phyloP scores from a whole-genome alignment of 78 protist genomes.

The Tieghemostelium lacteum region DNA sequence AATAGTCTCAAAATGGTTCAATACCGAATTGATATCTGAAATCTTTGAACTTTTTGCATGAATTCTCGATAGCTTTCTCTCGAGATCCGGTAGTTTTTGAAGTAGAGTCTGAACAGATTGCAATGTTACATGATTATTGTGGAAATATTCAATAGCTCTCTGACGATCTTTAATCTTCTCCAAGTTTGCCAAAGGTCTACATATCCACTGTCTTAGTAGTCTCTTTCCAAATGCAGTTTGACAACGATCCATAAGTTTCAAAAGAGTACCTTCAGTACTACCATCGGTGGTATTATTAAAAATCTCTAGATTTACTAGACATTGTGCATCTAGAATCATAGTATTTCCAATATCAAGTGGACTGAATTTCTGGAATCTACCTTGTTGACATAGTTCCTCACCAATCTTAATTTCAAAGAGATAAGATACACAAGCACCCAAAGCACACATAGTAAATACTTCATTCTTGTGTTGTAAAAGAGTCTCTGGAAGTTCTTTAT shows the following conservation, averaged over 20 bases:
- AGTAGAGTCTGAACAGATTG: neutral
- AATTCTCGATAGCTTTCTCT: conserved; percentile 70
- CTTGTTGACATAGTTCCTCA: conserved; percentile 5
- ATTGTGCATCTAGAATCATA: conserved; percentile 75
- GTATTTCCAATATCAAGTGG: conserved; percentile 40
- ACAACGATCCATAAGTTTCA: conserved; percentile 72
- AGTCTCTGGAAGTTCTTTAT: neutral
- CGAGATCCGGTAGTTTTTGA: conserved; percentile 63
- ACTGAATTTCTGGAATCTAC: conserved; percentile 21
- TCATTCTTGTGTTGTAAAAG: conserved; percentile 1
- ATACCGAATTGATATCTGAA: conserved; percentile 32
- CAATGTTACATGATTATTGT: neutral
- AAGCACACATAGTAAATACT: neutral
- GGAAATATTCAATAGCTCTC: conserved; percentile 53
- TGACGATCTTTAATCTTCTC: conserved; percentile 55
- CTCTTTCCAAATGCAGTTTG: conserved; percentile 76
- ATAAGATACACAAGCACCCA: conserved; percentile 69
- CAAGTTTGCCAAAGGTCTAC: conserved; percentile 43
- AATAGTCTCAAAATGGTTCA: conserved; percentile 45
- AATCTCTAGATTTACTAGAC: conserved; percentile 70
- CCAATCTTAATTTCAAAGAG: conserved; percentile 44
- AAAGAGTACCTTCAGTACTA: conserved; percentile 69
- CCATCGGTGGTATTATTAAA: conserved; percentile 78
- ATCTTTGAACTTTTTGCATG: conserved; percentile 37
- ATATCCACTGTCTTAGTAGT: conserved; percentile 68